phyloP scores from a whole-genome alignment of 768 basidiomycete genomes.

The Mycena galericulata region DNA sequence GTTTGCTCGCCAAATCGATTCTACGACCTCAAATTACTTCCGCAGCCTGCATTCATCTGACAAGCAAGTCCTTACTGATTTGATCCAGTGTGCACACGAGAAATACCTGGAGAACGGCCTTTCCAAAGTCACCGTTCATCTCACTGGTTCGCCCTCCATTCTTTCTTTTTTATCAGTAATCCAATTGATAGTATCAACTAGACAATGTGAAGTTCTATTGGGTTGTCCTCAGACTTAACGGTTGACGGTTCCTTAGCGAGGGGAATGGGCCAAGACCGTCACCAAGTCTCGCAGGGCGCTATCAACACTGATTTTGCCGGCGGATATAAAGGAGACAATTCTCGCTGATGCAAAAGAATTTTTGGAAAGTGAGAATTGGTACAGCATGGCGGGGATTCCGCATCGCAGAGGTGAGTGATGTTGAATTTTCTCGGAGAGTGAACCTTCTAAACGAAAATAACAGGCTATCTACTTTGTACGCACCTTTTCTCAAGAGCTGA shows the following conservation, averaged over 20 bases:
- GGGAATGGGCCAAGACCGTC: conserved; percentile 28
- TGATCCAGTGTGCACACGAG: conserved; percentile 12
- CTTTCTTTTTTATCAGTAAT: too few relatives aligned
- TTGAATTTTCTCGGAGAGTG: not conserved
- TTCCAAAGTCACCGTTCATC: conserved; percentile 21
- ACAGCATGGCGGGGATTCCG: conserved; percentile 34
- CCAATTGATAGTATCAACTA: too few relatives aligned
- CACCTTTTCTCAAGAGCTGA: not conserved
- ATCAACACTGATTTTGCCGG: conserved; percentile 29
- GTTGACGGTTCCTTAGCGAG: conserved; percentile 6
- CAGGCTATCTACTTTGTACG: conserved; percentile 29
- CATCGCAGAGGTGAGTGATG: conserved; percentile 24
- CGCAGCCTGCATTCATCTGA: conserved; percentile 25
- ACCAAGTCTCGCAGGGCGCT: conserved; percentile 29
- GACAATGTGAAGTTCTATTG: too few relatives aligned
- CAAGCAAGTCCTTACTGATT: conserved; percentile 14
- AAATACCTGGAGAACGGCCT: conserved; percentile 8
- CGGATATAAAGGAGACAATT: conserved; percentile 27
- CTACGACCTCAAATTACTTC: not conserved
- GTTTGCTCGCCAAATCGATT: too few relatives aligned
- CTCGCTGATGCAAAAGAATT: conserved; percentile 34
- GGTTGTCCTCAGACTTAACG: too few relatives aligned
- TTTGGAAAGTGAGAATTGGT: conserved; percentile 32
- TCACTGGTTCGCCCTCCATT: too few relatives aligned
- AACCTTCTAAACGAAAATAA: not conserved